Percentiles rank a stretch among this genome's conserved stretches.
Conservation (phyloP, 495 filamentous ascomycete species). For the Daldinia loculata region DNA sequence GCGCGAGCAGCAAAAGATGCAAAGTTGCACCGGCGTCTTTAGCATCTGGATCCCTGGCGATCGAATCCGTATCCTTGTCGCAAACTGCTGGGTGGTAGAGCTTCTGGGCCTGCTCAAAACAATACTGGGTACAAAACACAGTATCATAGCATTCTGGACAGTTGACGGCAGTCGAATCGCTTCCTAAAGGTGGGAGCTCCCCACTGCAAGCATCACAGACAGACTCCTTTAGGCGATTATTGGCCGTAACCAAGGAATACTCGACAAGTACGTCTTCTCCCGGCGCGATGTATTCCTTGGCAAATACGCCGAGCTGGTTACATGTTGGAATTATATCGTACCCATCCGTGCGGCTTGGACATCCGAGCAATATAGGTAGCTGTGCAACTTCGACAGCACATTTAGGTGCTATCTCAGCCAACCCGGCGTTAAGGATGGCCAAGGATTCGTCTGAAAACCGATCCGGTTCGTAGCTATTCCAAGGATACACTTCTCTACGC, state of each 20-base stretch:
- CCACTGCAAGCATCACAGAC: constrained; percentile 85
- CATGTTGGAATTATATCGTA: constrained; percentile 62
- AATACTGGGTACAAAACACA: constrained; percentile 83
- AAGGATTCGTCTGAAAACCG: constrained; percentile 76
- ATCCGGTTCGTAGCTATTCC: constrained; percentile 90
- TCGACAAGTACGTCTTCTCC: constrained; percentile 83
- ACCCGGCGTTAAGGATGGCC: constrained; percentile 68
- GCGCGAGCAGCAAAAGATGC: constrained; percentile 79
- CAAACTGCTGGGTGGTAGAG: constrained; percentile 89
- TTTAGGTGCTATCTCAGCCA: constrained; percentile 72
- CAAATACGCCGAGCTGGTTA: constrained; percentile 87
- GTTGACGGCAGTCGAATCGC: constrained; percentile 56
- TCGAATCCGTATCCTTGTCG: constrained; percentile 80
- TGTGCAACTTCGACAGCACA: constrained; percentile 75
- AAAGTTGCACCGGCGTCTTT: constrained; percentile 77
- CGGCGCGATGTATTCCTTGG: constrained; percentile 78
- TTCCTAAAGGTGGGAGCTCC: constrained; percentile 70
- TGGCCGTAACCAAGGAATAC: constrained; percentile 81
- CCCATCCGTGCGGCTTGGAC: constrained; percentile 51
- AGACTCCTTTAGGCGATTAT: constrained; percentile 78
- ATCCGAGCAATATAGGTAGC: constrained; percentile 71
- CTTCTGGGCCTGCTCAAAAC: constrained; percentile 72
- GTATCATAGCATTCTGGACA: constrained; percentile 83
- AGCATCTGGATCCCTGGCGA: constrained; percentile 79
- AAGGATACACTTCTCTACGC: constrained; percentile 89